Evolutionary conservation across 148 eudicot species (phyloP).

Genomic region (Dianthus caryophyllus): DNA sequence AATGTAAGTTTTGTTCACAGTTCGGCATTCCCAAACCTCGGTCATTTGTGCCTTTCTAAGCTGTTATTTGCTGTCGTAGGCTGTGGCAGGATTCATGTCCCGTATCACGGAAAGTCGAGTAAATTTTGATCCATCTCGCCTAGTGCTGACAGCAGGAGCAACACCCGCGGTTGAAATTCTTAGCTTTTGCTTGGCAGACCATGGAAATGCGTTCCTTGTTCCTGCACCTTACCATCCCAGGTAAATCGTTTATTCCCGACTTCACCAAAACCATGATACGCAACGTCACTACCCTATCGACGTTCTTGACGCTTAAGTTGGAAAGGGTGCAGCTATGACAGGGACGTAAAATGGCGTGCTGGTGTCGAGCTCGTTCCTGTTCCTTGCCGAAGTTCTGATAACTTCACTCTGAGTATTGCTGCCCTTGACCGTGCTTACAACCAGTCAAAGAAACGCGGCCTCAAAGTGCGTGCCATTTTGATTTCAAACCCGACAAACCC

Average conservation of each 20-base stretch:
- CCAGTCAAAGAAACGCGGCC: constrained; percentile 83
- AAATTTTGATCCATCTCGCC: constrained; percentile 54
- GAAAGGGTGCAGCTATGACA: constrained; percentile 54
- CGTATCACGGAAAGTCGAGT: constrained; percentile 47
- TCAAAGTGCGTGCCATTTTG: constrained; percentile 71
- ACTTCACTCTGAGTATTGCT: constrained; percentile 49
- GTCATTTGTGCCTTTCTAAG: no score
- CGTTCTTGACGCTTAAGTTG: constrained; percentile 17
- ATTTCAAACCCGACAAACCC: constrained; percentile 86
- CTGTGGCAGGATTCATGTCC: constrained; percentile 75
- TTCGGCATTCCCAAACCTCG: no score
- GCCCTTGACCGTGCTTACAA: constrained; percentile 73
- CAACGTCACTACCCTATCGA: neutral
- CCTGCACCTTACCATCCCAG: constrained; percentile 87
- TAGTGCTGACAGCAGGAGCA: constrained; percentile 63
- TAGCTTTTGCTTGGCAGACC: constrained; percentile 79
- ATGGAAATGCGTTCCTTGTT: constrained; percentile 89
- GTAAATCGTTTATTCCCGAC: constrained; percentile 29
- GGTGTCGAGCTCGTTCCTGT: constrained; percentile 88
- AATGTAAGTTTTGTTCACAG: no score
- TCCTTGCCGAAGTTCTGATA: constrained; percentile 90
- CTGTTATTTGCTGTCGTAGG: constrained; percentile 36
- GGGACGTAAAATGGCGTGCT: constrained; percentile 82
- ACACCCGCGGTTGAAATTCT: constrained; percentile 80
- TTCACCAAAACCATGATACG: neutral